A percentile compares a stretch with the other conserved stretches of the same genome.
Evolutionary conservation across 2,329 filamentous ascomycete species (phyloP).

Genomic region (Xylariales sp.): DNA sequence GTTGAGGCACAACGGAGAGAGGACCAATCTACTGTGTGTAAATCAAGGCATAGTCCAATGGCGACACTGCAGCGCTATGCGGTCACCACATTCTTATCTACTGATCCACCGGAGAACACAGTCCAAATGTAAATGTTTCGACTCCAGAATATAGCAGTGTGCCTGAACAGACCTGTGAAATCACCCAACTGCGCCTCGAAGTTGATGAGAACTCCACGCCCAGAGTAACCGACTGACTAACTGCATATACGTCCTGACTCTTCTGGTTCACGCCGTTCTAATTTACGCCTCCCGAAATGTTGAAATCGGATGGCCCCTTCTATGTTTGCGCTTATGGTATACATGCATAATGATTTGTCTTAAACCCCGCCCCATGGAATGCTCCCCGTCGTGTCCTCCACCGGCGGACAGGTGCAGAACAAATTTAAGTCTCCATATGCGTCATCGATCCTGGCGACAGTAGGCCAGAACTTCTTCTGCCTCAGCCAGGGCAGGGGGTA

Average conservation of each 20-base stretch:
- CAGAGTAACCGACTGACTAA: not conserved
- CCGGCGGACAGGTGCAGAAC: constrained; percentile 89
- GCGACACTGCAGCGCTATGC: too few relatives aligned
- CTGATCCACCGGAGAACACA: too few relatives aligned
- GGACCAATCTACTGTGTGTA: too few relatives aligned
- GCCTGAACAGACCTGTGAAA: too few relatives aligned
- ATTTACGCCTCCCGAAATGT: constrained; percentile 8
- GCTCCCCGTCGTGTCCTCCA: constrained; percentile 61
- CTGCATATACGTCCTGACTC: constrained; percentile 2
- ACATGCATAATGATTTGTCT: not conserved
- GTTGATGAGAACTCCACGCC: constrained; percentile 13
- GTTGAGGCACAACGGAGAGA: too few relatives aligned
- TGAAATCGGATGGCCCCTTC: constrained; percentile 7
- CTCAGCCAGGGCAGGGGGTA: constrained; percentile 78
- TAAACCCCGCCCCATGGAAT: too few relatives aligned
- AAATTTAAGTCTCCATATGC: constrained; percentile 88
- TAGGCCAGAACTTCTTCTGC: constrained; percentile 98
- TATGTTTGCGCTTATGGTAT: not conserved
- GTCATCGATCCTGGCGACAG: constrained; percentile 81
- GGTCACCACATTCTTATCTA: too few relatives aligned
- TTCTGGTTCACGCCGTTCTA: not conserved
- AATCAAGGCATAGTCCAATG: too few relatives aligned
- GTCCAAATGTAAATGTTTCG: too few relatives aligned
- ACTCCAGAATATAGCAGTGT: too few relatives aligned
- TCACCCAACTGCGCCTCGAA: constrained; percentile 10